phyloP scores from a whole-genome alignment of 257 asterid species.

The Penstemon eatonii region DNA sequence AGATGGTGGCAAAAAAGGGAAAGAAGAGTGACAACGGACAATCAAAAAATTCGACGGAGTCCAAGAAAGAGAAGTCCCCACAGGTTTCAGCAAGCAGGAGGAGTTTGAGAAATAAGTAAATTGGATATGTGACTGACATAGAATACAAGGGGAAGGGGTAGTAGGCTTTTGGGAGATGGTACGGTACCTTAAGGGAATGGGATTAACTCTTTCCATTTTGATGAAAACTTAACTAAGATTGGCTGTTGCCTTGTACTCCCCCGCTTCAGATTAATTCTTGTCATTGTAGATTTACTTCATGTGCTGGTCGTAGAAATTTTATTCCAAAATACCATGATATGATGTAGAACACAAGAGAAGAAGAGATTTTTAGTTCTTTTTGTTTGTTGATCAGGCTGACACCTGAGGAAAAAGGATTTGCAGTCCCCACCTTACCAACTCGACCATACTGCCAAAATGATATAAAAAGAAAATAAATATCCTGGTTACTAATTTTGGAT shows the following conservation, averaged over 20 bases:
- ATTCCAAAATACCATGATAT: no score
- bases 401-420: no score
- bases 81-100: constrained; percentile 39
- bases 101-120: constrained; percentile 45
- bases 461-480: no score
- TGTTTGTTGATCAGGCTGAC: no score
- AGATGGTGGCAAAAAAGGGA: constrained; percentile 22
- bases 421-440: no score
- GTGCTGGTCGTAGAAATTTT: no score
- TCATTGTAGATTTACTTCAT: not conserved
- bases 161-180: not conserved
- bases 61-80: constrained; percentile 33
- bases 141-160: no score
- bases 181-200: not conserved
- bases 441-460: no score
- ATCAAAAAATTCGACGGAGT: constrained; percentile 20
- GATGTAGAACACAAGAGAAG: no score
- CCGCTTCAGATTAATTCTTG: not conserved
- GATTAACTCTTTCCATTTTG: not conserved
- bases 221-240: not conserved
- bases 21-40: constrained; percentile 19
- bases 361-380: no score
- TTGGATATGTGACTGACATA: no score
- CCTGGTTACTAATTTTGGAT: no score
- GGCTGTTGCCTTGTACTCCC: not conserved